Conservation (phyloP, 1,284 basidiomycete species). For the Heterobasidion parviporum region DNA sequence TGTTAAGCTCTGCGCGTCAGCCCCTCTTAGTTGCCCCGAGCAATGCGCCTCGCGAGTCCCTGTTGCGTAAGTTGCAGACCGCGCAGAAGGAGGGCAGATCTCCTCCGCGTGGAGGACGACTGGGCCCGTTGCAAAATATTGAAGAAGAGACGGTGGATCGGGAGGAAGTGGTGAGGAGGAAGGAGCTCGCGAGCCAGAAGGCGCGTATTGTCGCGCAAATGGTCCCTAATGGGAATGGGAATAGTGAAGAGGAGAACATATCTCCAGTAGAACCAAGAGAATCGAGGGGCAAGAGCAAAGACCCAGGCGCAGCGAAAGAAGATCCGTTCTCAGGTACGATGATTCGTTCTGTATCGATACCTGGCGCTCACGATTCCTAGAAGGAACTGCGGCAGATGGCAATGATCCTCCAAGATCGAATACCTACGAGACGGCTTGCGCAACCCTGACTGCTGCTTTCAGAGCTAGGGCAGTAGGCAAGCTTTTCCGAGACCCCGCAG, state of each 20-base stretch:
- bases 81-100: constrained; percentile 29
- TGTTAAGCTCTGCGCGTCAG: constrained; percentile 84
- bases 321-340: not conserved
- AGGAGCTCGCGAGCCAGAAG: constrained; percentile 80
- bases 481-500: constrained; percentile 58
- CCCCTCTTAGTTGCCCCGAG: constrained; percentile 70
- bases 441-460: constrained; percentile 64
- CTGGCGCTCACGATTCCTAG: not conserved
- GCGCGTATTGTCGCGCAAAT: constrained; percentile 86
- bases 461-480: constrained; percentile 50
- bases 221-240: constrained; percentile 45
- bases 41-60: constrained; percentile 33
- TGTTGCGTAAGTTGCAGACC: constrained; percentile 48
- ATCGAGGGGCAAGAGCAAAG: constrained; percentile 6
- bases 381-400: not conserved
- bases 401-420: constrained; percentile 27
- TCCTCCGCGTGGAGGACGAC: constrained; percentile 30
- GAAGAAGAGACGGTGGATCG: constrained; percentile 36
- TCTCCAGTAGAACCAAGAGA: constrained; percentile 22
- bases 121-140: constrained; percentile 36
- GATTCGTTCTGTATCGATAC: not conserved
- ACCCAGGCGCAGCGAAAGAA: not conserved
- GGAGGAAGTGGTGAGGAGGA: constrained; percentile 42
- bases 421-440: constrained; percentile 59
- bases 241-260: constrained; percentile 27